Evolutionary conservation across 108 stramenopile genomes (phyloP).

Genomic region (Cylindrotheca closterium): DNA sequence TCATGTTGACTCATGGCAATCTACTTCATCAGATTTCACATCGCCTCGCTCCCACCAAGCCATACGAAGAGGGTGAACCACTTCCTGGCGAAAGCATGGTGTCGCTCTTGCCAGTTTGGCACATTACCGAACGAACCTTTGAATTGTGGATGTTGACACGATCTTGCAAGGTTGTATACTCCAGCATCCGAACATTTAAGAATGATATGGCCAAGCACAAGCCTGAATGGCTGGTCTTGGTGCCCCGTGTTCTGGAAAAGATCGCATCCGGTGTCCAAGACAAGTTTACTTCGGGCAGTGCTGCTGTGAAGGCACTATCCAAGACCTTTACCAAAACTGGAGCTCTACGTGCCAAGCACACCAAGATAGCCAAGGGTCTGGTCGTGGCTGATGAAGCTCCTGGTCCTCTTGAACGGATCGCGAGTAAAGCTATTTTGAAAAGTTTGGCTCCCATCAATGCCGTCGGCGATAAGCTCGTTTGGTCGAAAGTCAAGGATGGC

Average conservation of each 20-base stretch:
- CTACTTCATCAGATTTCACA: slow-evolving; percentile 84
- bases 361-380: slow-evolving; percentile 66
- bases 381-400: slow-evolving; percentile 63
- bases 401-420: slow-evolving; percentile 33
- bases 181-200: slow-evolving; percentile 87
- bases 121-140: slow-evolving; percentile 90
- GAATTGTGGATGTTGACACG: slow-evolving; percentile 82
- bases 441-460: slow-evolving; percentile 67
- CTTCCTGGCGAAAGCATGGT: slow-evolving; percentile 85
- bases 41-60: slow-evolving; percentile 62
- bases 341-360: slow-evolving; percentile 47
- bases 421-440: slow-evolving; percentile 51
- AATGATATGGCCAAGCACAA: slow-evolving; percentile 90
- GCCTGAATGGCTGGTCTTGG: slow-evolving; percentile 92
- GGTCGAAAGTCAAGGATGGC: slow-evolving; percentile 88
- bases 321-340: slow-evolving; percentile 71
- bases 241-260: slow-evolving; percentile 92
- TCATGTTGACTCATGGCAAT: slow-evolving; percentile 97
- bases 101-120: slow-evolving; percentile 87
- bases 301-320: slow-evolving; percentile 67
- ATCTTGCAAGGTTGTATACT: slow-evolving; percentile 88
- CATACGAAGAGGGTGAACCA: slow-evolving; percentile 78
- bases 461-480: slow-evolving; percentile 90
- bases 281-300: slow-evolving; percentile 81
- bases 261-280: slow-evolving; percentile 87